Conservation (phyloP, 768 basidiomycete genomes). For the Calocybe cyanea region DNA sequence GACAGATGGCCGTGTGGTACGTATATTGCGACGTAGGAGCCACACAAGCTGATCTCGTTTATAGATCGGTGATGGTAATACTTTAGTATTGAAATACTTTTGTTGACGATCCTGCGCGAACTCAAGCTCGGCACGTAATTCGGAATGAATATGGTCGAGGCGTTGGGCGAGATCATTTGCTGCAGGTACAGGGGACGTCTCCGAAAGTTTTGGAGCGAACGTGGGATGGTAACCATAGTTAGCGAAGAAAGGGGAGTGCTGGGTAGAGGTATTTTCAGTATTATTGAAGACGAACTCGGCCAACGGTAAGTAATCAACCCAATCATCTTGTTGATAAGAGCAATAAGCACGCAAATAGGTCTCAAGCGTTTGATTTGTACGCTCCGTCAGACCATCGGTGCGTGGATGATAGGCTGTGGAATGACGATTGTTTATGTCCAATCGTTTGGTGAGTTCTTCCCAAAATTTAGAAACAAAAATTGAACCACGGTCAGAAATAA, state of each 20-base stretch:
- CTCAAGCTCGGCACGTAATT: conserved; percentile 28
- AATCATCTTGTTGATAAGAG: conserved; percentile 33
- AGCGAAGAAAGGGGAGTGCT: conserved; percentile 24
- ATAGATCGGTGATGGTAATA: not conserved
- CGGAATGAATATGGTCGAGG: conserved; percentile 28
- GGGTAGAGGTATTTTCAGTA: conserved; percentile 26
- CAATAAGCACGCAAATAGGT: conserved; percentile 31
- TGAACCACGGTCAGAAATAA: too few relatives aligned
- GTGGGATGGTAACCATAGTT: conserved; percentile 26
- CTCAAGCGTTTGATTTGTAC: conserved; percentile 3
- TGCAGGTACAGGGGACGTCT: conserved; percentile 24
- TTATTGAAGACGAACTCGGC: conserved; percentile 43
- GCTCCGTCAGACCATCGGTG: conserved; percentile 4
- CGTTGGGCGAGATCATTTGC: conserved; percentile 24
- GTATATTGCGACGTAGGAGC: conserved; percentile 5
- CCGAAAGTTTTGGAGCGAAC: conserved; percentile 25
- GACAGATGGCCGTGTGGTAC: not conserved
- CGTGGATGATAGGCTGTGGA: conserved; percentile 44
- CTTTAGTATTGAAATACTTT: conserved; percentile 21
- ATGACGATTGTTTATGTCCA: conserved; percentile 10
- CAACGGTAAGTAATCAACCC: conserved; percentile 23
- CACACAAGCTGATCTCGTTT: not conserved
- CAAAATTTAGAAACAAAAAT: conserved; percentile 31
- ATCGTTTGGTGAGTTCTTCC: conserved; percentile 11
- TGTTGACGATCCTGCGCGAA: conserved; percentile 24